A percentile compares a stretch with the other conserved stretches of the same genome.
These are phyloP conservation scores for Fusarium verrucosum DNA, from an alignment of 2,329 filamentous ascomycete species.

Conservation along the genomic window DNA sequence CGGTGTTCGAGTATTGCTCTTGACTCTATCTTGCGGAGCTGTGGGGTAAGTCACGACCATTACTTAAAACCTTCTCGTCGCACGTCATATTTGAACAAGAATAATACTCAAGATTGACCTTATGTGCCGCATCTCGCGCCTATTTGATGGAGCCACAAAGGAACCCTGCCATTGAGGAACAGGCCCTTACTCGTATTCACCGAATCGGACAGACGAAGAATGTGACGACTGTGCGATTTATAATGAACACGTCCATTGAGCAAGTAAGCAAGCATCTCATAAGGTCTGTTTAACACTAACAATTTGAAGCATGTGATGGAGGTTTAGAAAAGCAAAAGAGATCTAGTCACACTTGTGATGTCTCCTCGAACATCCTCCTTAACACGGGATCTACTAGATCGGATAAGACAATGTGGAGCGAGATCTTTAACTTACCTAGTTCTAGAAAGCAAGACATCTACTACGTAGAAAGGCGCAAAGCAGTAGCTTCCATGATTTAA, in stretches of 20 bases:
- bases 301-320: neutral
- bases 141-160: conserved; percentile 62
- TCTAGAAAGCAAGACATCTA: too few relatives aligned
- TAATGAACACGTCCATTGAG: too few relatives aligned
- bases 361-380: neutral
- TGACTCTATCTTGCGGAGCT: neutral
- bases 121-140: conserved; percentile 56
- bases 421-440: too few relatives aligned
- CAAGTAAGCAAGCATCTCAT: too few relatives aligned
- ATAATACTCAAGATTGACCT: too few relatives aligned
- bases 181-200: conserved; percentile 32
- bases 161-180: conserved; percentile 56
- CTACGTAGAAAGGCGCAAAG: too few relatives aligned
- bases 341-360: neutral
- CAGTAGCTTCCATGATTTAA: too few relatives aligned
- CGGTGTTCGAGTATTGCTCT: neutral
- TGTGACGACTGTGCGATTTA: neutral
- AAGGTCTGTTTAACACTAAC: too few relatives aligned
- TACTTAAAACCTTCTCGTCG: too few relatives aligned
- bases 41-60: neutral
- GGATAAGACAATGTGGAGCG: neutral
- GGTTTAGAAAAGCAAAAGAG: neutral
- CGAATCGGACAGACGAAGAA: conserved; percentile 1
- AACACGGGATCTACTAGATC: neutral
- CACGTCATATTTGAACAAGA: too few relatives aligned